Conservation (phyloP, 106 monocot species). For the Posidonia australis region DNA sequence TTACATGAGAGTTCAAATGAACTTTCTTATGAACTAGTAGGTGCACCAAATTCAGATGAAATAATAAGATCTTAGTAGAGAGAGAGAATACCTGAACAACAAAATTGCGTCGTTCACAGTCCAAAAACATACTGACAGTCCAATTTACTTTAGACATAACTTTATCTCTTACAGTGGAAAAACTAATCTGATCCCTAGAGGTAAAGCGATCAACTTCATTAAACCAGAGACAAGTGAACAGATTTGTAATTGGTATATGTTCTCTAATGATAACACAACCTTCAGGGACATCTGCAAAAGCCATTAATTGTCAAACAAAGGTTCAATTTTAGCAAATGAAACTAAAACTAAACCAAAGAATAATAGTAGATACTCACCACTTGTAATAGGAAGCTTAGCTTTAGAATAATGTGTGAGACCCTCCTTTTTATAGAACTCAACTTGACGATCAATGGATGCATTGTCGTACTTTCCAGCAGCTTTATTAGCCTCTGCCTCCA, state of each 20-base stretch:
- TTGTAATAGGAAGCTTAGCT: conserved; percentile 36
- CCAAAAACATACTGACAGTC: conserved; percentile 30
- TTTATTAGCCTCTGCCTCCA: conserved; percentile 41
- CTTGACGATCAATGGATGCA: conserved; percentile 33
- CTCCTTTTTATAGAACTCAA: conserved; percentile 36
- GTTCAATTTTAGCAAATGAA: conserved; percentile 1
- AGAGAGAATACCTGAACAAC: conserved; percentile 29
- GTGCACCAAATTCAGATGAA: background rate
- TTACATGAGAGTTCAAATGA: too few relatives aligned
- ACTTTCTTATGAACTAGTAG: too few relatives aligned
- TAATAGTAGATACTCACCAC: conserved; percentile 12
- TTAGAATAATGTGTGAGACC: conserved; percentile 32
- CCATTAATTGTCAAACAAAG: background rate
- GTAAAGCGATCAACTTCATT: conserved; percentile 48
- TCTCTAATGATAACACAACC: conserved; percentile 39
- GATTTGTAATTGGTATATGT: conserved; percentile 36
- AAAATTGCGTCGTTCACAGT: conserved; percentile 42
- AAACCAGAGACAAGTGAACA: conserved; percentile 49
- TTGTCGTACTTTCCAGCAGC: conserved; percentile 44
- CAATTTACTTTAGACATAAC: conserved; percentile 27
- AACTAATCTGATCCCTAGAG: conserved; percentile 38
- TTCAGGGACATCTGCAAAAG: conserved; percentile 37
- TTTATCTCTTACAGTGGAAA: conserved; percentile 34
- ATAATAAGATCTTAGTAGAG: background rate
- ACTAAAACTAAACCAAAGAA: conserved; percentile 2